Evolutionary conservation across 2,329 filamentous ascomycete species (phyloP).

Genomic region (Thelonectria discophora): DNA sequence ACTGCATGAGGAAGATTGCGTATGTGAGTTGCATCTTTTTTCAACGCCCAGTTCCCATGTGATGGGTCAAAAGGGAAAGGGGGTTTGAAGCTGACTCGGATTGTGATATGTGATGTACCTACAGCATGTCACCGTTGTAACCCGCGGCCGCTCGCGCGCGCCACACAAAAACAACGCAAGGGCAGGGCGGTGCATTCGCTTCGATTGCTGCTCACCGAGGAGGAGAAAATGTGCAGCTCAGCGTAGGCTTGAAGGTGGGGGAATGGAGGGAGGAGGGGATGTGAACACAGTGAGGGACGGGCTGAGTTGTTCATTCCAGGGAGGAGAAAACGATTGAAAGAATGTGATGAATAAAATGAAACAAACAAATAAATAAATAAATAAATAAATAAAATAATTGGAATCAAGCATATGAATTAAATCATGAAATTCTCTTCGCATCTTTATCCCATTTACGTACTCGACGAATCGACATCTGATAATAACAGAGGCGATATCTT

Average conservation of each 20-base stretch:
- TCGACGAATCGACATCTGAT: too few relatives aligned
- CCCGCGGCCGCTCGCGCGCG: too few relatives aligned
- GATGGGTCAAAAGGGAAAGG: background rate
- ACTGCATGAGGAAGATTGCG: conserved; percentile 26
- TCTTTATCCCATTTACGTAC: too few relatives aligned
- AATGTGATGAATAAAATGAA: too few relatives aligned
- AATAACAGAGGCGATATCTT: too few relatives aligned
- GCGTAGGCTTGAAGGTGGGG: conserved; percentile 3
- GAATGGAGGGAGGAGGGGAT: background rate
- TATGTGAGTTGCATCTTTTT: background rate
- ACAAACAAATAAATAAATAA: too few relatives aligned
- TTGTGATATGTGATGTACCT: too few relatives aligned
- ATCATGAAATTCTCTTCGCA: too few relatives aligned
- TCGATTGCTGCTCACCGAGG: background rate
- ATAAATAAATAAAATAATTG: too few relatives aligned
- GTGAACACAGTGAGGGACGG: background rate
- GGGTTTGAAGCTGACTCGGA: background rate
- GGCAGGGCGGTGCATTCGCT: too few relatives aligned
- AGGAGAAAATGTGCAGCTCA: background rate
- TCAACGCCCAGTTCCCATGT: conserved; percentile 13
- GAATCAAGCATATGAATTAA: too few relatives aligned
- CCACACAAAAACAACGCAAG: background rate
- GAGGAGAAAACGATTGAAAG: background rate
- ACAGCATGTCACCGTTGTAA: background rate
- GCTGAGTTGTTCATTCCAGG: background rate